Base-by-base conservation (phyloP, 2,329 filamentous ascomycete species). In the Hirsutella thompsonii region DNA sequence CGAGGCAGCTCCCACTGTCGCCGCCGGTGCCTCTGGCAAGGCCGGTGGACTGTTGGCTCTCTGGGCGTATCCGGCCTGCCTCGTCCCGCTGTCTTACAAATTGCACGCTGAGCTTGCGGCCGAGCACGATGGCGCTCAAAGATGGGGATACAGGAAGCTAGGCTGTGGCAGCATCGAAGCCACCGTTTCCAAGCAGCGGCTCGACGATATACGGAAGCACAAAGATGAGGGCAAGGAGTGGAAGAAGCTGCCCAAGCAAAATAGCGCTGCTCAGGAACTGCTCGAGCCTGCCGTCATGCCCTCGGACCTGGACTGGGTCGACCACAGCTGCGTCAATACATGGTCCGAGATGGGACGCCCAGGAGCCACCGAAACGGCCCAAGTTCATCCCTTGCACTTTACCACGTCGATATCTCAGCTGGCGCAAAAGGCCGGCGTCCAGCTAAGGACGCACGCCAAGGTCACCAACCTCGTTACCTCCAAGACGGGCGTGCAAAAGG, bases 311-410 rank as follows among this genome's bases (percentile, higher is more conserved):
- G 82, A 94, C 59, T 98, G 89, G 88, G 69, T 96, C 34, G 76
- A 83, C 40, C 63, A 72, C 2, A 75, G 80, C 4, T 65, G 79
- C 2, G 63, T 94, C 19, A 65, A 67, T 40, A 68, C 69, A 18
- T 96, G 94, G 61, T 77, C 85, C 28, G 78, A 82, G 55, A 95
- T 96, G 87, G 87, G 86, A 20, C 49, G 55, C 2, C 64, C 66
- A 2, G 80, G 77, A 3, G 76, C 79, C 1, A 73, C 72, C 1
- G 84, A 87, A 46, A 96, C 92, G 2, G 85, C 92, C 0, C 92
- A 98, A 61, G 90, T 96, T 3, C 90, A 98, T 54, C 92, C 92
- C 0, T 84, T 81, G 46, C 79, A 87, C 36, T 96, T 98, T 56
- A 96, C 92, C 0, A 90, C 77, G 0, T 71, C 79, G 14, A 93